phyloP scores from a whole-genome alignment of 108 stramenopile species.

The Nannochloropsis salina region DNA sequence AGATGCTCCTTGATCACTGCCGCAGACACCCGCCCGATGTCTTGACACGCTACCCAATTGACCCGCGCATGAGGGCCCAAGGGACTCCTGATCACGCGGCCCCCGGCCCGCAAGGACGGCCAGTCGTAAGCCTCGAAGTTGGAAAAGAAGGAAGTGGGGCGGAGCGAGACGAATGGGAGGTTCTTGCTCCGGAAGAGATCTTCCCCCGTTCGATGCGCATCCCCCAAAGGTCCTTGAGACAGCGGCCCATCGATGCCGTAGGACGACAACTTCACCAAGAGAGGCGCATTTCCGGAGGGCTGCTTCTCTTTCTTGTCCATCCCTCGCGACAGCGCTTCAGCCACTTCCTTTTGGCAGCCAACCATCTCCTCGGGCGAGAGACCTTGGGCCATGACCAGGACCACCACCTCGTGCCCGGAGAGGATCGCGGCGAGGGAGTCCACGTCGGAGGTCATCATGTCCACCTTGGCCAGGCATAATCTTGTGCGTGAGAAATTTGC shows the following conservation, averaged over 20 bases:
- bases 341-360: not conserved
- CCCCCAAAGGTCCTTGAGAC: not conserved
- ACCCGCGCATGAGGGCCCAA: not conserved
- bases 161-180: not conserved
- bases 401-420: not conserved
- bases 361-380: not conserved
- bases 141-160: constrained; percentile 19
- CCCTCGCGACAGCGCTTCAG: not conserved
- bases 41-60: constrained; percentile 14
- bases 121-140: constrained; percentile 16
- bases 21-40: not conserved
- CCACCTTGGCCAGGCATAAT: not conserved
- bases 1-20: not conserved
- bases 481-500: not conserved
- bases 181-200: not conserved
- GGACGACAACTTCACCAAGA: not conserved
- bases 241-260: constrained; percentile 10
- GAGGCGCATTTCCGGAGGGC: not conserved
- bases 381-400: not conserved
- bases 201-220: not conserved
- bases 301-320: not conserved
- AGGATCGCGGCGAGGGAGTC: not conserved
- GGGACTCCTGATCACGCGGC: constrained; percentile 1
- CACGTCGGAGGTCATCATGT: constrained; percentile 3
- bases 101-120: not conserved